phyloP scores from a whole-genome alignment of 1,284 basidiomycete species.

The Singerocomus rubriflavus region DNA sequence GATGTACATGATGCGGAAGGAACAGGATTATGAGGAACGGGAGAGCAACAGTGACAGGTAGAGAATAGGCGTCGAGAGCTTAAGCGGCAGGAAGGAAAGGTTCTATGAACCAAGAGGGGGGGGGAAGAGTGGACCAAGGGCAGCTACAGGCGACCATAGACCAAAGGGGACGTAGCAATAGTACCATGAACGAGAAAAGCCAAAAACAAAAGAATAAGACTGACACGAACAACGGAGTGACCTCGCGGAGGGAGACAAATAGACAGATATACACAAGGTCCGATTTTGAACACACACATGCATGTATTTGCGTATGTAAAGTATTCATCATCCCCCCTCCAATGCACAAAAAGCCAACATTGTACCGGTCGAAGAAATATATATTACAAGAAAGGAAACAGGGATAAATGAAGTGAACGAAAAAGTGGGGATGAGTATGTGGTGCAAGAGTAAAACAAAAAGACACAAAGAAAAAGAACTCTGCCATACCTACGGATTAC shows the following conservation, averaged over 20 bases:
- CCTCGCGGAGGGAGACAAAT: background rate
- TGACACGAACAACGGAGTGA: background rate
- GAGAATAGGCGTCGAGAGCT: too few relatives aligned
- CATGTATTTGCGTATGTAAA: conserved; percentile 22
- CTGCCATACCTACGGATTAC: conserved; percentile 1
- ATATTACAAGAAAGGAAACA: conserved; percentile 32
- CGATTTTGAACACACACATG: conserved; percentile 17
- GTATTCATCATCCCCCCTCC: conserved; percentile 18
- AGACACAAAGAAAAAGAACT: background rate
- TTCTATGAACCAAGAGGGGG: conserved; percentile 3
- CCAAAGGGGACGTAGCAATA: conserved; percentile 2
- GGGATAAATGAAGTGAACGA: conserved; percentile 29
- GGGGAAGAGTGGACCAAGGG: too few relatives aligned
- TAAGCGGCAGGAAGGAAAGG: background rate
- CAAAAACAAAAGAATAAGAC: background rate
- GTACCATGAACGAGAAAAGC: background rate
- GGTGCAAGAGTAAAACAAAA: background rate
- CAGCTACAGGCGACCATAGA: background rate
- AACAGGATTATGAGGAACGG: background rate
- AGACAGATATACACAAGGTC: conserved; percentile 11
- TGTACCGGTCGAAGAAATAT: conserved; percentile 27
- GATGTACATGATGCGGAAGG: conserved; percentile 6
- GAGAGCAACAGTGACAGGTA: background rate
- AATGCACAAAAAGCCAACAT: conserved; percentile 25
- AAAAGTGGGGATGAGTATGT: conserved; percentile 13